These are phyloP conservation scores for Diaporthe citriasiana DNA, from an alignment of 2,329 filamentous ascomycete genomes.

Conservation along the genomic window DNA sequence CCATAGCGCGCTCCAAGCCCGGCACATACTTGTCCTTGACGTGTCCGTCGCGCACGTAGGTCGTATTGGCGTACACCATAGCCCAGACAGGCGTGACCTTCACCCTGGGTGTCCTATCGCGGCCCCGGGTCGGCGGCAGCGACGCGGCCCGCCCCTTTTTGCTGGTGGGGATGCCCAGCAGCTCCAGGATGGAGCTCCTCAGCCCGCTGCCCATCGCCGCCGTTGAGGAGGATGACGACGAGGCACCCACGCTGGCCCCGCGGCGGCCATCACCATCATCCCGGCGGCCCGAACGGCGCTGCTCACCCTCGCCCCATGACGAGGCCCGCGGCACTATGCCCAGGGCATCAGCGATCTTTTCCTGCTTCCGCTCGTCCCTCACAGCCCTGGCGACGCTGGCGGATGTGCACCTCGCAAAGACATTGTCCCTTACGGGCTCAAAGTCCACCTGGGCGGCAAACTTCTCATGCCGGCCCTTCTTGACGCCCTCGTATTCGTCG, in stretches of 20 bases:
- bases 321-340: not conserved
- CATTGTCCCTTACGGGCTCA: slow-evolving; percentile 7
- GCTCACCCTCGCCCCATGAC: not conserved
- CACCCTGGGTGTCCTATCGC: not conserved
- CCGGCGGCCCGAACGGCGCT: not conserved
- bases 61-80: not conserved
- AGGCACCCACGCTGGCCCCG: not conserved
- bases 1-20: slow-evolving; percentile 1
- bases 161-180: not conserved
- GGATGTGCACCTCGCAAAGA: slow-evolving; percentile 16
- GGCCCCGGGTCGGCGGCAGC: not conserved
- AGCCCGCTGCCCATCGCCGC: not conserved
- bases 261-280: not conserved
- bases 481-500: not conserved
- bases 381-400: slow-evolving; percentile 3
- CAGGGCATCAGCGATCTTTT: not conserved
- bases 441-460: not conserved
- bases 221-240: not conserved
- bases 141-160: not conserved
- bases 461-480: not conserved
- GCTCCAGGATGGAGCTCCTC: slow-evolving; percentile 7
- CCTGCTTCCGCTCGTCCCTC: slow-evolving; percentile 7
- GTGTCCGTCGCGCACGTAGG: not conserved
- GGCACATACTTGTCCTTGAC: not conserved
- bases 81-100: not conserved